These are phyloP conservation scores for Neurospora sp. DNA, from an alignment of 495 filamentous ascomycete genomes.

Conservation along the genomic window DNA sequence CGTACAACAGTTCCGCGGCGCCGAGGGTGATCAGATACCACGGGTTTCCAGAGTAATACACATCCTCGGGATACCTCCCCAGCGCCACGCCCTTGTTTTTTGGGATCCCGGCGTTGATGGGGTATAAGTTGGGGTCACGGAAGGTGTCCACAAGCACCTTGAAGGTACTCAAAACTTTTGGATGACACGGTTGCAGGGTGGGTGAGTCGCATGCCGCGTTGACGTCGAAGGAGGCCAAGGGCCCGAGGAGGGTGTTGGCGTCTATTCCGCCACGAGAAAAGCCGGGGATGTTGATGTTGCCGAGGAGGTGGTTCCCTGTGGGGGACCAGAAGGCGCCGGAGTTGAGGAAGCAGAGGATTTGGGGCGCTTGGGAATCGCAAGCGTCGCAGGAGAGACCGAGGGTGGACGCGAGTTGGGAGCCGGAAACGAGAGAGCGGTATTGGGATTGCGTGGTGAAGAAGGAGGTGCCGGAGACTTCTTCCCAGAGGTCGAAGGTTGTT, in stretches of 20 bases:
- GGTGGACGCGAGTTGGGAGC: constrained; percentile 39
- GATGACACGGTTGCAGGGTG: constrained; percentile 51
- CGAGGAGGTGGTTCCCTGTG: constrained; percentile 36
- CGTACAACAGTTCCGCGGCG: constrained; percentile 53
- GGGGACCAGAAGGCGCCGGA: constrained; percentile 15
- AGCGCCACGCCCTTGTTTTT: constrained; percentile 44
- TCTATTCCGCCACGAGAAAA: constrained; percentile 46
- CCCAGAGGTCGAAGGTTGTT: constrained; percentile 59
- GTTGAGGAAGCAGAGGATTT: constrained; percentile 50
- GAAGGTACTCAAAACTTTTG: constrained; percentile 50
- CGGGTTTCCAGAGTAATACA: constrained; percentile 52
- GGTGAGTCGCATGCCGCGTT: constrained; percentile 40
- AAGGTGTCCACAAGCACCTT: constrained; percentile 55
- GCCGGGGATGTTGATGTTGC: constrained; percentile 40
- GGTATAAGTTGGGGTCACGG: constrained; percentile 36
- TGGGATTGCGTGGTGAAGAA: constrained; percentile 41
- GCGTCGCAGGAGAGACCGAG: constrained; percentile 27
- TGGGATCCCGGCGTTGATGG: constrained; percentile 40
- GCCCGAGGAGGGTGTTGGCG: constrained; percentile 48
- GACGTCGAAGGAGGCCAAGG: constrained; percentile 52
- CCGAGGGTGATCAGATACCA: constrained; percentile 54
- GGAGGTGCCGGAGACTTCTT: constrained; percentile 50
- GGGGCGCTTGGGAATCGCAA: constrained; percentile 40
- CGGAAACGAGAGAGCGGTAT: constrained; percentile 46
- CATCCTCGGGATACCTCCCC: constrained; percentile 58